Evolutionary conservation across 1,284 basidiomycete species (phyloP).

Genomic region (Vanrija sp.): DNA sequence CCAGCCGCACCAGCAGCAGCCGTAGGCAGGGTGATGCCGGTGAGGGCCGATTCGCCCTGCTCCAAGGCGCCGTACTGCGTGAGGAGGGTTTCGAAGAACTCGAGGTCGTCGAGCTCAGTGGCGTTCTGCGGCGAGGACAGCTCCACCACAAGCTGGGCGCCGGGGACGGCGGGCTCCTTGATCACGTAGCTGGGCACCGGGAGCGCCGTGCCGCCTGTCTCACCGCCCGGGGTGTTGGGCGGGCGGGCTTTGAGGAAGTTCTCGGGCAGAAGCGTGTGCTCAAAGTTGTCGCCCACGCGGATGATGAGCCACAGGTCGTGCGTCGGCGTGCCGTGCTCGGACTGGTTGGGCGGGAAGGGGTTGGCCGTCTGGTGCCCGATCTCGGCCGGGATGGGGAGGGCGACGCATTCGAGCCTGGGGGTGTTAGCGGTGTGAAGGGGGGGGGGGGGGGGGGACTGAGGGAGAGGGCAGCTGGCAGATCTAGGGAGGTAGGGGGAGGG

Average conservation of each 20-base stretch:
- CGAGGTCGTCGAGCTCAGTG: slow-evolving; percentile 57
- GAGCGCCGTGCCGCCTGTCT: slow-evolving; percentile 27
- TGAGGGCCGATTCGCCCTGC: slow-evolving; percentile 27
- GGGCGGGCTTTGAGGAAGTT: slow-evolving; percentile 21
- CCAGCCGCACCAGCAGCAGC: neutral
- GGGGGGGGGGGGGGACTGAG: no score
- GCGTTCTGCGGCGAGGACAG: slow-evolving; percentile 3
- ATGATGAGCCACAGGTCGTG: slow-evolving; percentile 49
- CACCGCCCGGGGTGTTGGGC: slow-evolving; percentile 7
- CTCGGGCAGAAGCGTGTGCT: slow-evolving; percentile 40
- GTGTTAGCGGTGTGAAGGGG: neutral
- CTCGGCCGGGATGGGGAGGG: slow-evolving; percentile 42
- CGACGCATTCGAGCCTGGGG: slow-evolving; percentile 45
- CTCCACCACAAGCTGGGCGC: slow-evolving; percentile 49
- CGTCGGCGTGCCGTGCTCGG: slow-evolving; percentile 28
- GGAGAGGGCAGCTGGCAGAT: neutral
- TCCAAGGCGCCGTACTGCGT: slow-evolving; percentile 59
- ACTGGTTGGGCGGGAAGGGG: slow-evolving; percentile 44
- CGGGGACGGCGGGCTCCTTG: slow-evolving; percentile 24
- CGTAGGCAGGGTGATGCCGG: slow-evolving; percentile 18
- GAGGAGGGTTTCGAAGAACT: slow-evolving; percentile 66
- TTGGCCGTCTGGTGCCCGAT: slow-evolving; percentile 47
- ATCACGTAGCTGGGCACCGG: slow-evolving; percentile 29
- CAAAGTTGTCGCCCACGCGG: slow-evolving; percentile 42
- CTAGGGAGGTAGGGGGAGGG: neutral